Percentiles rank a stretch among this genome's conserved stretches.
Evolutionary conservation across 768 basidiomycete genomes (phyloP).

Genomic region (Kondoa malvinella): DNA sequence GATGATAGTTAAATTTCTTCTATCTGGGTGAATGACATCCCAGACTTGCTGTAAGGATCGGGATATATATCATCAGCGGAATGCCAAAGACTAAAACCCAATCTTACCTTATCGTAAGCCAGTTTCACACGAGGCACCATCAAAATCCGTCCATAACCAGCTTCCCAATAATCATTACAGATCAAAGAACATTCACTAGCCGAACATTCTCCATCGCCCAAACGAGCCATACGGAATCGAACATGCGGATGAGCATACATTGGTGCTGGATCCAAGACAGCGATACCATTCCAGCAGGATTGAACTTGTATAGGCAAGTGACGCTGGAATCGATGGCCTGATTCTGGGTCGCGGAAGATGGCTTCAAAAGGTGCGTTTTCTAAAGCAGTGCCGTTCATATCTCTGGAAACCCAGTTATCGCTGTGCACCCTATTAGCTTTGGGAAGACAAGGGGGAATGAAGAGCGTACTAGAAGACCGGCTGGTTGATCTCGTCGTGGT

Average conservation of each 20-base stretch:
- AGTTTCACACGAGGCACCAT: constrained; percentile 96
- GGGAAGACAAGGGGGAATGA: background rate
- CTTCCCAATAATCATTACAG: constrained; percentile 96
- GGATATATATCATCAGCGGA: background rate
- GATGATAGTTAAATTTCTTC: constrained; percentile 88
- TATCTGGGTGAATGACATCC: constrained; percentile 77
- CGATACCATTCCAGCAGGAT: constrained; percentile 97
- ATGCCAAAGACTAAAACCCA: background rate
- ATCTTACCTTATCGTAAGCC: constrained; percentile 69
- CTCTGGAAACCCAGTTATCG: constrained; percentile 83
- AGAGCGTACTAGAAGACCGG: constrained; percentile 4
- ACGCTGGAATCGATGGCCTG: constrained; percentile 62
- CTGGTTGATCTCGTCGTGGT: constrained; percentile 52
- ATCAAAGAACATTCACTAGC: constrained; percentile 91
- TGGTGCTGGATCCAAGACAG: constrained; percentile 84
- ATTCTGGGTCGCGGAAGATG: constrained; percentile 71
- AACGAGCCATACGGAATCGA: constrained; percentile 83
- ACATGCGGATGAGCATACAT: constrained; percentile 84
- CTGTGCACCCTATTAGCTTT: too few species aligned
- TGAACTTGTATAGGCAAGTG: constrained; percentile 94
- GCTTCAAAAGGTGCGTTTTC: constrained; percentile 94
- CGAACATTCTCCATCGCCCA: constrained; percentile 77
- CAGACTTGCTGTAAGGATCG: constrained; percentile 55
- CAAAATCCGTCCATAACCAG: constrained; percentile 87
- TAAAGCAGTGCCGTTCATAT: constrained; percentile 94